A percentile compares a stretch with the other conserved stretches of the same genome.
Evolutionary conservation across 2,329 filamentous ascomycete genomes (phyloP).

Genomic region (Dothistroma pini): DNA sequence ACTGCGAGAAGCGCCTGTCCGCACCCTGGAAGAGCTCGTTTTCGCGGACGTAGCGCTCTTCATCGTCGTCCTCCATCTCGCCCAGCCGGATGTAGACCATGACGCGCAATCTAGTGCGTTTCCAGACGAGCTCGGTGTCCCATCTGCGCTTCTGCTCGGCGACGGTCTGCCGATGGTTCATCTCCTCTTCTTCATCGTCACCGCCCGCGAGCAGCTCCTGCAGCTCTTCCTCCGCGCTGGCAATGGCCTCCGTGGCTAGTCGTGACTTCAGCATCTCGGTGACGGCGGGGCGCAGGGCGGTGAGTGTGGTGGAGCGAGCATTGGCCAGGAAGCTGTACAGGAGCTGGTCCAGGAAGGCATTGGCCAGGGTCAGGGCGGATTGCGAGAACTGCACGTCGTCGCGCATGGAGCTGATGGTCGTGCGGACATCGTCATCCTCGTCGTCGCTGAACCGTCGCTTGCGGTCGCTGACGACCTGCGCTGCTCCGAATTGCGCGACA

Average conservation of each 20-base stretch:
- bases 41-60: slow-evolving; percentile 80
- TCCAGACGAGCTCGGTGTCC: slow-evolving; percentile 93
- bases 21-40: slow-evolving; percentile 64
- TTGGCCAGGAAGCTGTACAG: slow-evolving; percentile 84
- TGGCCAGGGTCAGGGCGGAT: slow-evolving; percentile 72
- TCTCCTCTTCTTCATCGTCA: slow-evolving; percentile 57
- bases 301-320: slow-evolving; percentile 72
- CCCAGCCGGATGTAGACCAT: slow-evolving; percentile 98
- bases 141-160: slow-evolving; percentile 56
- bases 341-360: slow-evolving; percentile 89
- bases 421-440: slow-evolving; percentile 57
- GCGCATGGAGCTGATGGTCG: slow-evolving; percentile 51
- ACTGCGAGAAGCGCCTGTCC: slow-evolving; percentile 53
- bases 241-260: slow-evolving; percentile 78
- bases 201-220: slow-evolving; percentile 80
- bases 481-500: slow-evolving; percentile 82
- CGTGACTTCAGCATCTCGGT: slow-evolving; percentile 84
- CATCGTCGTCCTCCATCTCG: slow-evolving; percentile 96
- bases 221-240: slow-evolving; percentile 80
- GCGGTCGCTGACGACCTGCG: slow-evolving; percentile 84
- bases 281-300: slow-evolving; percentile 74
- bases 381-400: slow-evolving; percentile 70
- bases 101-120: slow-evolving; percentile 83
- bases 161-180: slow-evolving; percentile 26
- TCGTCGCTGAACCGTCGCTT: slow-evolving; percentile 59